phyloP scores from a whole-genome alignment of 495 filamentous ascomycete species.

The Neurospora sp. region DNA sequence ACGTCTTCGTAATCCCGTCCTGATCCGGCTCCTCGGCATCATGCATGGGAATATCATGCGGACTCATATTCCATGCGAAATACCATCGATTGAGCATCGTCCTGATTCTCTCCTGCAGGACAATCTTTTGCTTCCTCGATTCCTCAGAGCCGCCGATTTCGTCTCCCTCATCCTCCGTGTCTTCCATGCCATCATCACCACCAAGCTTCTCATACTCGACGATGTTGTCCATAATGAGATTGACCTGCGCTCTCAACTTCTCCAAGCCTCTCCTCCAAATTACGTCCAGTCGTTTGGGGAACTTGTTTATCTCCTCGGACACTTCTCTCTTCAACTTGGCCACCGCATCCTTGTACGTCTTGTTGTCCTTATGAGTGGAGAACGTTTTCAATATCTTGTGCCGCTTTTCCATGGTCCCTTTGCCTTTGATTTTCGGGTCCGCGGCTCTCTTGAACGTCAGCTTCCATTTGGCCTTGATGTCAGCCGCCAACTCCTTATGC shows the following conservation, averaged over 20 bases:
- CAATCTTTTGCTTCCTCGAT: neutral
- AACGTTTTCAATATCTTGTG: neutral
- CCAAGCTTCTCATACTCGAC: neutral
- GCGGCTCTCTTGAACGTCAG: slow-evolving; percentile 1
- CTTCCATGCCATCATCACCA: neutral
- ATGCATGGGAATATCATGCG: neutral
- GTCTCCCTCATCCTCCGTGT: neutral
- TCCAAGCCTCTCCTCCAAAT: neutral
- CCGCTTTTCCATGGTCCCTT: neutral
- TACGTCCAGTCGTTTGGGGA: neutral
- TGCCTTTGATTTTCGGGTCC: neutral
- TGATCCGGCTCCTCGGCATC: neutral
- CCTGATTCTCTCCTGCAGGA: neutral
- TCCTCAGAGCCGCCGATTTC: neutral
- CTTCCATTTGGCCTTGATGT: slow-evolving; percentile 1
- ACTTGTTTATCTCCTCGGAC: neutral
- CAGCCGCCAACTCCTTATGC: neutral
- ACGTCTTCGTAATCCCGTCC: neutral
- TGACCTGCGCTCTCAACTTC: neutral
- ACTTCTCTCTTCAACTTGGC: neutral
- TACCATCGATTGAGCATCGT: neutral
- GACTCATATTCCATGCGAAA: neutral
- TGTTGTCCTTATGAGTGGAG: neutral
- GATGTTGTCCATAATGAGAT: slow-evolving; percentile 5
- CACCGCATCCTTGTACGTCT: neutral